Conservation (phyloP, 495 filamentous ascomycete species). For the Lasiosphaeris hirsuta region DNA sequence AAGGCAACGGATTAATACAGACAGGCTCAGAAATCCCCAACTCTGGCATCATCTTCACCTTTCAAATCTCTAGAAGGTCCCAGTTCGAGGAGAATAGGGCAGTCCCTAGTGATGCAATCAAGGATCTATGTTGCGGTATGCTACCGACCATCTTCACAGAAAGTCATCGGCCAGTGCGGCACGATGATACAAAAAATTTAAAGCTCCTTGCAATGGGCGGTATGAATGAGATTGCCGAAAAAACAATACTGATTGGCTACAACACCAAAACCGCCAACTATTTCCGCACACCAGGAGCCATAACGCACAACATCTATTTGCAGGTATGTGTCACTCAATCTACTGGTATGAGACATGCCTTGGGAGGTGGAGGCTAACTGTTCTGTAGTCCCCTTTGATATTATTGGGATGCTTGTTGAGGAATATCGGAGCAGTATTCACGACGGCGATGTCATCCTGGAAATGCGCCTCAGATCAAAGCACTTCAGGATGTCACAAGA, state of each 20-base stretch:
- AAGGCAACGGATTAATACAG: slow-evolving; percentile 50
- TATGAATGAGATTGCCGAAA: slow-evolving; percentile 39
- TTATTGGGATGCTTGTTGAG: slow-evolving; percentile 27
- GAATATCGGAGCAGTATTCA: no score
- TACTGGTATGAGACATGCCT: neutral
- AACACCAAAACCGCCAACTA: slow-evolving; percentile 38
- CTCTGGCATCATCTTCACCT: slow-evolving; percentile 46
- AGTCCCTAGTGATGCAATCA: slow-evolving; percentile 44
- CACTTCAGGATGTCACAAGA: no score
- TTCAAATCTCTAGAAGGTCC: slow-evolving; percentile 40
- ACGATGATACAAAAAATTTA: slow-evolving; percentile 35
- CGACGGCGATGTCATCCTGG: no score
- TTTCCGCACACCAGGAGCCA: slow-evolving; percentile 31
- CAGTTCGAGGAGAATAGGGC: slow-evolving; percentile 42
- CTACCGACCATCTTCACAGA: slow-evolving; percentile 46
- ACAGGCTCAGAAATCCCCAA: slow-evolving; percentile 40
- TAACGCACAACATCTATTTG: slow-evolving; percentile 41
- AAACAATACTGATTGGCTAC: slow-evolving; percentile 44
- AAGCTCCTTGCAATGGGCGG: slow-evolving; percentile 35
- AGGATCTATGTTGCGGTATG: slow-evolving; percentile 47
- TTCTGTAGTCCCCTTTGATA: slow-evolving; percentile 37
- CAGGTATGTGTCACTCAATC: slow-evolving; percentile 30
- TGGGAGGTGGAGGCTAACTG: slow-evolving; percentile 8
- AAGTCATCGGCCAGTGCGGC: slow-evolving; percentile 31
- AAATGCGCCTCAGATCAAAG: no score